Conservation (phyloP, 2,329 filamentous ascomycete species). For the Pyrenophora graminea region DNA sequence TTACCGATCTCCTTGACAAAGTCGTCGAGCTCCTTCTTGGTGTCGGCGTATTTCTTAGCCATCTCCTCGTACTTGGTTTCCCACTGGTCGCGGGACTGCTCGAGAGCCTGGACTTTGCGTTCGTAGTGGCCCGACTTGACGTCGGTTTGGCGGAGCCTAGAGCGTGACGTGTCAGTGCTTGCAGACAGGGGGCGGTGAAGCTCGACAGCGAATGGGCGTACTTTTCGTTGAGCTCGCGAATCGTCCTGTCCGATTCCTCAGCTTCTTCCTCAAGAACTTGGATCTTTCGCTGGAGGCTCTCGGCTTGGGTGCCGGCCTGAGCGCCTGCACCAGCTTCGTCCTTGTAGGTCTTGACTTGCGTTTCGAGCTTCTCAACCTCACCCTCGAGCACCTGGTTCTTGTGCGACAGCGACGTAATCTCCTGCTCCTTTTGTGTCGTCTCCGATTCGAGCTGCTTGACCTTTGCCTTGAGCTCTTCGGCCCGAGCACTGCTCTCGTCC, state of each 20-base stretch:
- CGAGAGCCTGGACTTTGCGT: constrained; percentile 97
- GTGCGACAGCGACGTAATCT: constrained; percentile 94
- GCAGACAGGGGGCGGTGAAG: constrained; percentile 5
- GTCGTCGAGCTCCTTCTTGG: constrained; percentile 89
- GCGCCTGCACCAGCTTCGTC: constrained; percentile 79
- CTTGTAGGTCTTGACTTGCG: constrained; percentile 82
- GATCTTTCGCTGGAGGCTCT: constrained; percentile 86
- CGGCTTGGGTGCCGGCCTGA: constrained; percentile 85
- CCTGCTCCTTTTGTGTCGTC: constrained; percentile 94
- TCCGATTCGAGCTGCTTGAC: constrained; percentile 93
- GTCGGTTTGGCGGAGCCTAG: constrained; percentile 95
- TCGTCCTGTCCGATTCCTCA: constrained; percentile 92
- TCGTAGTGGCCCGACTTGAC: constrained; percentile 99
- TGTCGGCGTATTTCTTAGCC: constrained; percentile 79
- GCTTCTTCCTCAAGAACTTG: constrained; percentile 98
- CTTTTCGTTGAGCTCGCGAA: constrained; percentile 98
- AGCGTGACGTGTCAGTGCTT: constrained; percentile 25
- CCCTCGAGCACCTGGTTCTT: constrained; percentile 88
- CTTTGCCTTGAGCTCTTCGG: constrained; percentile 83
- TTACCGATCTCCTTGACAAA: constrained; percentile 91
- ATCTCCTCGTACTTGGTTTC: constrained; percentile 98
- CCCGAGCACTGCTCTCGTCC: constrained; percentile 79
- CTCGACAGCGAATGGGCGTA: constrained; percentile 57
- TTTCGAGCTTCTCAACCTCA: constrained; percentile 93
- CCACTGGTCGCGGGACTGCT: constrained; percentile 90